A percentile compares a stretch with the other conserved stretches of the same genome.
These are phyloP conservation scores for Ambrosiella beaveri DNA, from an alignment of 2,329 filamentous ascomycete species.

Conservation along the genomic window DNA sequence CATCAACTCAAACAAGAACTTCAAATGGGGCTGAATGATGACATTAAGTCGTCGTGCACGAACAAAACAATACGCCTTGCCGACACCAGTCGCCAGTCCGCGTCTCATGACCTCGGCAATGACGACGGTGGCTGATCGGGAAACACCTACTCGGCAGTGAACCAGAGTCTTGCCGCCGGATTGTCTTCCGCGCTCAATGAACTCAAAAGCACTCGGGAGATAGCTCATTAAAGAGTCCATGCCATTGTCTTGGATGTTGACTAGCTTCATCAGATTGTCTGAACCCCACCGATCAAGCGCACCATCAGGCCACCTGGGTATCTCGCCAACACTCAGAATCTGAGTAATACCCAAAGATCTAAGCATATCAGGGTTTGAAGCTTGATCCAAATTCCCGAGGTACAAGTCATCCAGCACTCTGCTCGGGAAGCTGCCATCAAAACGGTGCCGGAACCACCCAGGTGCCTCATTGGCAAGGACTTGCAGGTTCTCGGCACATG, in stretches of 20 bases:
- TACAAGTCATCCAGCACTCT: conserved; percentile 89
- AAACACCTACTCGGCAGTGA: conserved; percentile 91
- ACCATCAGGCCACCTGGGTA: conserved; percentile 59
- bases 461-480: conserved; percentile 41
- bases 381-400: conserved; percentile 79
- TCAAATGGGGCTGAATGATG: conserved; percentile 91
- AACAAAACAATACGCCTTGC: conserved; percentile 90
- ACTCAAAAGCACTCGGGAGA: conserved; percentile 70
- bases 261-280: conserved; percentile 65
- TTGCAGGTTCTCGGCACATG: conserved; percentile 12
- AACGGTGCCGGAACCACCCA: conserved; percentile 53
- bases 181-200: conserved; percentile 38
- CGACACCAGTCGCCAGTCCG: conserved; percentile 56
- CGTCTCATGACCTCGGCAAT: conserved; percentile 96
- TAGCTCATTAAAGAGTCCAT: conserved; percentile 81
- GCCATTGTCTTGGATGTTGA: conserved; percentile 88
- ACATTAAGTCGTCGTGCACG: conserved; percentile 84
- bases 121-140: conserved; percentile 87
- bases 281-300: conserved; percentile 55
- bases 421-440: conserved; percentile 84
- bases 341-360: conserved; percentile 66
- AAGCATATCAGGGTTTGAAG: conserved; percentile 79
- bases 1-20: conserved; percentile 86
- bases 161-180: conserved; percentile 50
- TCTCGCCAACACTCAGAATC: conserved; percentile 83